phyloP scores from a whole-genome alignment of 2,329 filamentous ascomycete species.

The Trichophyton verrucosum region DNA sequence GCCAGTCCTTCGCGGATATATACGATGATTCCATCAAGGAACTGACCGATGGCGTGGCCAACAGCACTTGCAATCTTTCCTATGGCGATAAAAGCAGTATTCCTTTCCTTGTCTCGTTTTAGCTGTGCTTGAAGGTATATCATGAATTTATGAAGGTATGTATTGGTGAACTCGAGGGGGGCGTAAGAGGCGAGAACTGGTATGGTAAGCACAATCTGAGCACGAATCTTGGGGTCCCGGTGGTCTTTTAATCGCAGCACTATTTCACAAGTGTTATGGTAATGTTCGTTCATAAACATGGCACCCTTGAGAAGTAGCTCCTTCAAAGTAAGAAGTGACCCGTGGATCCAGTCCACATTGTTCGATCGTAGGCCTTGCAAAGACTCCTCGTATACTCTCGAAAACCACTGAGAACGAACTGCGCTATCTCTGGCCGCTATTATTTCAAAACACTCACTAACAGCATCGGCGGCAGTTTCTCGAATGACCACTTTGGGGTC shows the following conservation, averaged over 20 bases:
- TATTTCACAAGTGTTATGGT: constrained; percentile 83
- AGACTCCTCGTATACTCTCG: constrained; percentile 78
- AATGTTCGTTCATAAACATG: constrained; percentile 98
- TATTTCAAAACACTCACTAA: constrained; percentile 91
- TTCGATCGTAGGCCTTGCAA: constrained; percentile 65
- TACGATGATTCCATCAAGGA: constrained; percentile 84
- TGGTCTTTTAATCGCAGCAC: constrained; percentile 89
- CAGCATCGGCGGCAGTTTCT: constrained; percentile 80
- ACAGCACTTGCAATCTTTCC: constrained; percentile 94
- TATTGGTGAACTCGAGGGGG: constrained; percentile 74
- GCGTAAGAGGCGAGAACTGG: constrained; percentile 88
- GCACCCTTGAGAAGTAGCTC: constrained; percentile 87
- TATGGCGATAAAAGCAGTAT: constrained; percentile 89
- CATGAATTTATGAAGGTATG: constrained; percentile 93
- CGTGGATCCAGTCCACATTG: constrained; percentile 80
- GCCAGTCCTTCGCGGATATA: constrained; percentile 87
- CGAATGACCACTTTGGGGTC: constrained; percentile 85
- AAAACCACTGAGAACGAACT: constrained; percentile 78
- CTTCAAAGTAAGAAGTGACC: constrained; percentile 83
- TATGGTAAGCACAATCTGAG: constrained; percentile 81
- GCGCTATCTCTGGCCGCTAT: constrained; percentile 84
- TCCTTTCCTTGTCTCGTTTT: constrained; percentile 87
- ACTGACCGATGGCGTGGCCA: constrained; percentile 86
- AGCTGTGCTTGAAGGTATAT: constrained; percentile 85
- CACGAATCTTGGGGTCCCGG: constrained; percentile 71